Evolutionary conservation across 352 stramenopile genomes (phyloP), one percentile per base, ranked within the genome.

Genomic region (Aphanomyces cochlioides): DNA sequence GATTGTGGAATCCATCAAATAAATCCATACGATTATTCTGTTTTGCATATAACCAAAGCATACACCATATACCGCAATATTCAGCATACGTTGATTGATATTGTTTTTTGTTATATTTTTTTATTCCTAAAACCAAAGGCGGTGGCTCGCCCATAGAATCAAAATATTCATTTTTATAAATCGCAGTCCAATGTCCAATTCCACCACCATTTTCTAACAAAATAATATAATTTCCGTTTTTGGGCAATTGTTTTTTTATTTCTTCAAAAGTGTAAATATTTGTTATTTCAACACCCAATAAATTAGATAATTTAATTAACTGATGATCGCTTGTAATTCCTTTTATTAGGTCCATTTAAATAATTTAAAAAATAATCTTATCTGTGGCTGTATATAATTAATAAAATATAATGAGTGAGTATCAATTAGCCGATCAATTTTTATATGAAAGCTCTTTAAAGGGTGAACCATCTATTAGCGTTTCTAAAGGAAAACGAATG

Each of bases 271-370:
- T 19, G n/a, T 41, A 12, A 61, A 61, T 61, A 17, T 6, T n/a
- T 59, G 56, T 47, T 7, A 69, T 37, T 59, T 69, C 41, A 69
- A 69, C 34, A 63, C 47, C 21, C 10, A 69, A 61, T 60, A 36
- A 17, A n/a, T 69, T 39, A 39, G 63, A 41, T 7, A 69, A 19
- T 28, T 28, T 19, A 28, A 69, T 57, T 28, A 69, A 28, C 5
- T 69, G 41, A 37, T 60, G 47, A 63, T 69, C 63, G 13, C 13
- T 48, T 21, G 40, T 36, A 28, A 69, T 47, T 7, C 63, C 63
- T 61, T 50, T 69, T 48, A 69, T 69, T 40, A 69, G 41, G 28
- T 57, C 6, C 28, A 57, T 67, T n/a, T 67, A 67, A 67, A 36
- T 40, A 47, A 28, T 28, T 47, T 34, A 59, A 15, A 41, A 8